phyloP scores from a whole-genome alignment of 305 asterid genomes.

The Plantago lanceolata region DNA sequence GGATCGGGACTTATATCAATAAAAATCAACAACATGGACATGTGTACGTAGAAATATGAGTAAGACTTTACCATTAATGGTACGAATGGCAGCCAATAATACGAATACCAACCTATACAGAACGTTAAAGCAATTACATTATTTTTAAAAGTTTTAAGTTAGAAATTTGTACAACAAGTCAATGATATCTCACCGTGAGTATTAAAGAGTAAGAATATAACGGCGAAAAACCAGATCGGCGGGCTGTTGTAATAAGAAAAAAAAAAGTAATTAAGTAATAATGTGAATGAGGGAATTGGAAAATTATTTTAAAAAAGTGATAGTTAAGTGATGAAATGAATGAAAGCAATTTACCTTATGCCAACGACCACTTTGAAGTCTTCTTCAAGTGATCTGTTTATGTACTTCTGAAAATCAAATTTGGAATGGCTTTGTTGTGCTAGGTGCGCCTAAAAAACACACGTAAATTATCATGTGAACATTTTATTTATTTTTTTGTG shows the following conservation, averaged over 20 bases:
- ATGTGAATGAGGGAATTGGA: background rate
- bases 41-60: slow-evolving; percentile 8
- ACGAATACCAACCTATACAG: slow-evolving; percentile 90
- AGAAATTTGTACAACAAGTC: background rate
- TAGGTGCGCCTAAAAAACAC: slow-evolving; percentile 58
- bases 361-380: slow-evolving; percentile 75
- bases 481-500: too few relatives aligned
- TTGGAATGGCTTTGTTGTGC: slow-evolving; percentile 69
- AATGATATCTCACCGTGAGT: slow-evolving; percentile 61
- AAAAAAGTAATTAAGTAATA: background rate
- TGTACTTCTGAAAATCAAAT: slow-evolving; percentile 62
- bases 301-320: background rate
- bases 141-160: too few relatives aligned
- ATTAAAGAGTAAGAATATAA: slow-evolving; percentile 75
- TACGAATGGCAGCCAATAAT: slow-evolving; percentile 80
- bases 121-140: too few relatives aligned
- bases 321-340: background rate
- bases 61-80: slow-evolving; percentile 72
- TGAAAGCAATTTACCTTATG: slow-evolving; percentile 40
- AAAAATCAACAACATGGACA: too few relatives aligned
- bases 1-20: too few relatives aligned
- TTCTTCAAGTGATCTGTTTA: slow-evolving; percentile 66
- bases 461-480: too few relatives aligned
- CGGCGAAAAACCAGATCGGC: slow-evolving; percentile 77
- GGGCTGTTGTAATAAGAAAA: slow-evolving; percentile 58